phyloP scores from a whole-genome alignment of 1,284 basidiomycete species.

The Termitomyces sp. region DNA sequence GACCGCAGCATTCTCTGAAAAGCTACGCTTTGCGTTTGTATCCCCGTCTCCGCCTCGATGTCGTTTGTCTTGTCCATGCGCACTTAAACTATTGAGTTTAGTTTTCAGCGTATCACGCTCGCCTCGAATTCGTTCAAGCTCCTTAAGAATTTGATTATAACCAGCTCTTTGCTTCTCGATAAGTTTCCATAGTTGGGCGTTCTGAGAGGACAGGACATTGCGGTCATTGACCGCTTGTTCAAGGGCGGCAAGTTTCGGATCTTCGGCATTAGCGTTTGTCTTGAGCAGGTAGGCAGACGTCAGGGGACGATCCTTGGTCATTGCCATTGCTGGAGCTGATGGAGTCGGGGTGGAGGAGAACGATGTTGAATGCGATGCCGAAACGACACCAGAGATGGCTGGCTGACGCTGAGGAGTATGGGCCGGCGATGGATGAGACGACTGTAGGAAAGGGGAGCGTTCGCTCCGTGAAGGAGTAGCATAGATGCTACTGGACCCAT shows the following conservation, averaged over 20 bases:
- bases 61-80: constrained; percentile 24
- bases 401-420: constrained; percentile 26
- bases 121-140: constrained; percentile 72
- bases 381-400: constrained; percentile 21
- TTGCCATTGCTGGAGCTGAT: constrained; percentile 11
- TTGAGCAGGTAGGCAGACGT: constrained; percentile 55
- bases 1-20: constrained; percentile 13
- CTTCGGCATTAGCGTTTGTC: constrained; percentile 42
- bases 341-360: constrained; percentile 20
- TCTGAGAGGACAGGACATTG: constrained; percentile 75
- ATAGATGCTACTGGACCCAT: constrained; percentile 17
- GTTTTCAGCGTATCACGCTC: constrained; percentile 71
- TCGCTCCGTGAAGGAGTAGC: constrained; percentile 23
- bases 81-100: constrained; percentile 37
- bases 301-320: constrained; percentile 28
- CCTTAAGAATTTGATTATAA: constrained; percentile 70
- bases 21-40: constrained; percentile 15
- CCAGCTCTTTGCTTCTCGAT: constrained; percentile 81
- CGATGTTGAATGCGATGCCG: constrained; percentile 22
- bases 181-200: constrained; percentile 86
- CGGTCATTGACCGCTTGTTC: constrained; percentile 72
- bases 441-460: constrained; percentile 31
- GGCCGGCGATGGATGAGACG: constrained; percentile 26
- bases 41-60: constrained; percentile 24
- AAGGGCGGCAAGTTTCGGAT: constrained; percentile 64